Evolutionary conservation across 306 rosid genomes (phyloP).

Genomic region (Vachellia collinsii): DNA sequence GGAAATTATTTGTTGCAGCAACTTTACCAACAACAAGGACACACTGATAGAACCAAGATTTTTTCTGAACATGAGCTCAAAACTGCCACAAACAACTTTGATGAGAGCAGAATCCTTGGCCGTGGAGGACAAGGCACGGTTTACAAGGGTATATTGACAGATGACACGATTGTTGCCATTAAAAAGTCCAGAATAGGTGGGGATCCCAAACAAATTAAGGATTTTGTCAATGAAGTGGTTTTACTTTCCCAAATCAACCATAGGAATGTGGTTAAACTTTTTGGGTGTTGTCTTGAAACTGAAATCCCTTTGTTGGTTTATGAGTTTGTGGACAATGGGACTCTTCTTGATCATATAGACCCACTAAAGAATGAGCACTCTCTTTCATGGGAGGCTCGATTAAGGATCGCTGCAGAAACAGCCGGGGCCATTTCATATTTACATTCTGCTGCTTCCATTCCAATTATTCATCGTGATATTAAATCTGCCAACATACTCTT

Average conservation of each 20-base stretch:
- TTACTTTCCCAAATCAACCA: conserved; percentile 25
- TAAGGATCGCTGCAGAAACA: conserved; percentile 36
- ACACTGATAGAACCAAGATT: background rate
- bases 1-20: conserved; percentile 30
- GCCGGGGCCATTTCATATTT: conserved; percentile 34
- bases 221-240: background rate
- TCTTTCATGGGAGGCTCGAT: conserved; percentile 26
- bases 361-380: background rate
- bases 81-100: conserved; percentile 24
- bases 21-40: conserved; percentile 2
- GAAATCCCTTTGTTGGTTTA: conserved; percentile 38
- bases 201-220: background rate
- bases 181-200: background rate
- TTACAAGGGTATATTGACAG: background rate
- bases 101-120: background rate
- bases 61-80: background rate
- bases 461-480: conserved; percentile 45
- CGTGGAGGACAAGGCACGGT: conserved; percentile 14
- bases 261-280: conserved; percentile 15
- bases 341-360: conserved; percentile 26
- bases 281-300: conserved; percentile 36
- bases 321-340: conserved; percentile 35
- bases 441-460: conserved; percentile 32
- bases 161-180: background rate
- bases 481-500: conserved; percentile 35